These are phyloP conservation scores for Sporothrix protearum DNA, from an alignment of 2,329 filamentous ascomycete genomes.

Conservation along the genomic window DNA sequence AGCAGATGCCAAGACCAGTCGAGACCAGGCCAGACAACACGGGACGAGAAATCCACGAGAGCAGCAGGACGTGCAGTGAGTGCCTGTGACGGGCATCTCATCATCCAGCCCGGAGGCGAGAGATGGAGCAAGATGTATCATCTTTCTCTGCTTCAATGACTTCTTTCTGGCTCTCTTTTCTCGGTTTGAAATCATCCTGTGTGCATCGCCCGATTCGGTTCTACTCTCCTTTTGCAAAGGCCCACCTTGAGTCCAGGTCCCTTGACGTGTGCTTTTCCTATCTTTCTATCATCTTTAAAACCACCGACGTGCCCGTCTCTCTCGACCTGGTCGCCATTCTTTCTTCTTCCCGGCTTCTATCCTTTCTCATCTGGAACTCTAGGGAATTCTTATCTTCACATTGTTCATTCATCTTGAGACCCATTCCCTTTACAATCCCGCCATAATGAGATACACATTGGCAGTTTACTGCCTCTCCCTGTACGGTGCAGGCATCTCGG, in stretches of 20 bases:
- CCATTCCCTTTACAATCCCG: background rate
- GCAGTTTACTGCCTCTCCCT: background rate
- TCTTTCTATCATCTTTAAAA: background rate
- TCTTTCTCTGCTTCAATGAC: background rate
- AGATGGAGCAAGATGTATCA: background rate
- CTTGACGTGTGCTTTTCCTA: background rate
- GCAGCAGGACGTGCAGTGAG: background rate
- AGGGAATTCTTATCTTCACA: background rate
- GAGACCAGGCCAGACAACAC: background rate
- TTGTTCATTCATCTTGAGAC: background rate
- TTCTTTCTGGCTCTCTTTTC: background rate
- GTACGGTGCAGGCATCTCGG: background rate
- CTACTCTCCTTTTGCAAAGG: background rate
- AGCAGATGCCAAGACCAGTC: background rate
- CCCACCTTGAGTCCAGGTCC: background rate
- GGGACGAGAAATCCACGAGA: constrained; percentile 5
- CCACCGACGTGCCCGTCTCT: background rate
- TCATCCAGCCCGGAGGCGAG: background rate
- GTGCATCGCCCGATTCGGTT: background rate
- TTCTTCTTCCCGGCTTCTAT: constrained; percentile 4
- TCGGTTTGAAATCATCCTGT: constrained; percentile 4
- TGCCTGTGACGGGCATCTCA: background rate
- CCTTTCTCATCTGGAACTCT: background rate
- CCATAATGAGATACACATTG: constrained; percentile 7
- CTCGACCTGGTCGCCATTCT: constrained; percentile 5